phyloP scores from a whole-genome alignment of 2,329 filamentous ascomycete species.

The Scolecobasidium constrictum region DNA sequence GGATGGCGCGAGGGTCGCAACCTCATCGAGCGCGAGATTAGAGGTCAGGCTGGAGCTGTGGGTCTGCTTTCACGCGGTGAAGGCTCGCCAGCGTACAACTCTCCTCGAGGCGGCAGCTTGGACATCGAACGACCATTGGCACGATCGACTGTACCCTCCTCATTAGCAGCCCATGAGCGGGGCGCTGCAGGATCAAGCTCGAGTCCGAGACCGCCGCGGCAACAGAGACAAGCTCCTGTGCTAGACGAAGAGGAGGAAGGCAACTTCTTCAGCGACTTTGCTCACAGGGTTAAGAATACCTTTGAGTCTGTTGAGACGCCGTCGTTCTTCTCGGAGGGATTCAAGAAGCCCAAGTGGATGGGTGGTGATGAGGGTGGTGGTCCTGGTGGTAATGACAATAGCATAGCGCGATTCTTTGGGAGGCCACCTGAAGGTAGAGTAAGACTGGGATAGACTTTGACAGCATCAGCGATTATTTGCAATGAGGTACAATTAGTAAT shows the following conservation, averaged over 20 bases:
- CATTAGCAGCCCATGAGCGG: not conserved
- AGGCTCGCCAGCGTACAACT: not conserved
- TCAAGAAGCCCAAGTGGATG: conserved; percentile 9
- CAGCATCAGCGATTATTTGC: no score
- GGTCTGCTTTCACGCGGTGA: conserved; percentile 11
- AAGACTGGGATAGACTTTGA: not conserved
- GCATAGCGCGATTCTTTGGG: conserved; percentile 9
- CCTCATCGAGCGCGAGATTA: conserved; percentile 72
- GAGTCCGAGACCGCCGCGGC: not conserved
- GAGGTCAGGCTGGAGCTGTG: conserved; percentile 22
- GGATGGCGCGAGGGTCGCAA: conserved; percentile 87
- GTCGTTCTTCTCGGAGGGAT: conserved; percentile 9
- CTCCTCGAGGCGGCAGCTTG: conserved; percentile 2
- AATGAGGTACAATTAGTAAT: no score
- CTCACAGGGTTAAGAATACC: conserved; percentile 82
- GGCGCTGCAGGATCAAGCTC: not conserved
- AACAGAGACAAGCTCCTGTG: not conserved
- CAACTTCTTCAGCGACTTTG: conserved; percentile 73
- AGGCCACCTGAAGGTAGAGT: conserved; percentile 4
- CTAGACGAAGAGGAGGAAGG: conserved; percentile 55
- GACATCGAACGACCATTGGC: conserved; percentile 1
- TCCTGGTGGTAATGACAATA: not conserved
- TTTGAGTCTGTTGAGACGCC: conserved; percentile 55
- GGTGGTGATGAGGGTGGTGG: conserved; percentile 4
- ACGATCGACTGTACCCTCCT: not conserved